These are phyloP conservation scores for Yamadazyma tumulicola DNA, from an alignment of 805 yeast genomes.

Conservation along the genomic window DNA sequence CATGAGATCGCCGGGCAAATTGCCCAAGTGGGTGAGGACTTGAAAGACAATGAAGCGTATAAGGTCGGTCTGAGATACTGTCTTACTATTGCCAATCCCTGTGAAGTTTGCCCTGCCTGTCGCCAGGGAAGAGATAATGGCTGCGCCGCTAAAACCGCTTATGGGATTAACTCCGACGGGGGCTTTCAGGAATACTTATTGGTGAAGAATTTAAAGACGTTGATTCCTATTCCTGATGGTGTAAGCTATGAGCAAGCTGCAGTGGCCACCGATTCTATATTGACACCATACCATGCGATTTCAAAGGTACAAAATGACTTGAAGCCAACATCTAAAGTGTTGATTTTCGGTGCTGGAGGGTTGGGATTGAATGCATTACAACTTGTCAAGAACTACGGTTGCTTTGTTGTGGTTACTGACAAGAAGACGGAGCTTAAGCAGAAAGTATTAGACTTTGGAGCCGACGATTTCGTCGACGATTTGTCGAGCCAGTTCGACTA, in stretches of 20 bases:
- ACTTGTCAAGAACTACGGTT: slow-evolving; percentile 29
- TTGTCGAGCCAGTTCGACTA: slow-evolving; percentile 20
- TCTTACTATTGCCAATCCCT: slow-evolving; percentile 25
- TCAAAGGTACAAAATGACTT: slow-evolving; percentile 26
- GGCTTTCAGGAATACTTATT: slow-evolving; percentile 40
- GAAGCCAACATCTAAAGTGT: slow-evolving; percentile 33
- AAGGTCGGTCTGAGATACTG: slow-evolving; percentile 28
- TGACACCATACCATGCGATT: slow-evolving; percentile 43
- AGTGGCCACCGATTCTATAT: slow-evolving; percentile 38
- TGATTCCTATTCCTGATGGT: slow-evolving; percentile 38
- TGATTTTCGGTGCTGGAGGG: slow-evolving; percentile 41
- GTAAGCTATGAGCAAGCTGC: slow-evolving; percentile 40
- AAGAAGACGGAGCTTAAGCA: slow-evolving; percentile 22
- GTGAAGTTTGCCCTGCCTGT: slow-evolving; percentile 35
- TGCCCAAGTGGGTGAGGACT: slow-evolving; percentile 25
- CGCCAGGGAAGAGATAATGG: slow-evolving; percentile 32
- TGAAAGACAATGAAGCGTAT: slow-evolving; percentile 21
- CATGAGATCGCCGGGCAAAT: slow-evolving; percentile 43
- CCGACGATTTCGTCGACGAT: slow-evolving; percentile 38
- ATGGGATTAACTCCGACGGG: slow-evolving; percentile 37
- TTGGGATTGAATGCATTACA: slow-evolving; percentile 43
- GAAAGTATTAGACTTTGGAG: slow-evolving; percentile 34
- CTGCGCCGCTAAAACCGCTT: slow-evolving; percentile 25
- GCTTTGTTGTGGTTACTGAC: slow-evolving; percentile 33
- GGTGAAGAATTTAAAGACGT: slow-evolving; percentile 29